Base-by-base conservation (phyloP, 805 yeast species). In the Yamadazyma sp. region DNA sequence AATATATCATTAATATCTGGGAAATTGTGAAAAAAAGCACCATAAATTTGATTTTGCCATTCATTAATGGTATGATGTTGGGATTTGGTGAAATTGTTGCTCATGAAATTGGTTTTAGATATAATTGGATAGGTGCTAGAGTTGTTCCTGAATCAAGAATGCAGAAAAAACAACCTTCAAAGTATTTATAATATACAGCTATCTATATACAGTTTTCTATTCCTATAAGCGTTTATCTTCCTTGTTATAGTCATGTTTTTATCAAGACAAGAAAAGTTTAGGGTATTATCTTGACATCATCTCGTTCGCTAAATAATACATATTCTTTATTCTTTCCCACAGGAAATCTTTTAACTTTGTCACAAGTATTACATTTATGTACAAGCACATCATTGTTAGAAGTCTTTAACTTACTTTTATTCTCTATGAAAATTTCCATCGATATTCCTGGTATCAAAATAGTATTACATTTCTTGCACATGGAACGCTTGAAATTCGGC, bases 41-140 rank as follows among this genome's bases (percentile, higher is more conserved):
- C 2, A 78, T 91, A 43, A 91, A 91, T 48, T 60, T 91, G 47
- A 54, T 88, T 1, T 62, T 91, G 30, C 98, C 98, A 2, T 88
- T 91, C 51, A 69, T 91, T 47, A 91, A 91, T 51, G 98, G 98
- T 7, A 67, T 91, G 60, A 89, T 89, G 96, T 73, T 91, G 33
- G 98, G 98, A 0, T 87, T 91, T 56, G 98, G 98, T 2, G 98
- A 91, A 64, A 80, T 91, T 14, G 65, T 86, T 39, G 98, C 98
- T 7, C 96, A 89, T 55, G 97, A 91, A 52, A 62, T 91, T 26
- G 95, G 96, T 5, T 85, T 86, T 65, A 70, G 72, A 31, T 81
- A 76, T 61, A 80, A 86, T 29, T 84, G 93, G 85, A 52, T 69
- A 15, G 87, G 83, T 5, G 88, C 88, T 10, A 73, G 70, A 51